Evolutionary conservation across 257 asterid species (phyloP).

Genomic region (Phtheirospermum japonicum): DNA sequence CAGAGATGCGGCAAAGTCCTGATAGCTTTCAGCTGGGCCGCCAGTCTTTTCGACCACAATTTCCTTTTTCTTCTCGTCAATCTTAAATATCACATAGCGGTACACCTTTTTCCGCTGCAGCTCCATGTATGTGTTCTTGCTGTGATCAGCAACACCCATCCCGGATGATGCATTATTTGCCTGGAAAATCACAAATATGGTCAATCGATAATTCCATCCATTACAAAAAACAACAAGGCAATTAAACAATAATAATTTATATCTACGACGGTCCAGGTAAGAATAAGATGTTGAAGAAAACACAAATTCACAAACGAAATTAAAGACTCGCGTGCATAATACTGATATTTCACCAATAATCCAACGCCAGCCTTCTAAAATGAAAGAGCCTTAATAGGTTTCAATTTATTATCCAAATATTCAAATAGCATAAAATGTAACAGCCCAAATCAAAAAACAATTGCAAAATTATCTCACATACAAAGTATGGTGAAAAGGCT

Average conservation of each 20-base stretch:
- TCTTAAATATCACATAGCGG: constrained; percentile 61
- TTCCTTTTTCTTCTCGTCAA: constrained; percentile 62
- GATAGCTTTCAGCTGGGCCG: constrained; percentile 52
- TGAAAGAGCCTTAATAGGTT: too few relatives aligned
- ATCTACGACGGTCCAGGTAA: constrained; percentile 5
- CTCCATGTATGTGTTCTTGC: constrained; percentile 57
- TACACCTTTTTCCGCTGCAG: constrained; percentile 56
- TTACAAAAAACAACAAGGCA: background rate
- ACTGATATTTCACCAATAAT: background rate
- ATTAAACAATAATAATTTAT: background rate
- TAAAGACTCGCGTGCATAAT: background rate
- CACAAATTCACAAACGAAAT: background rate
- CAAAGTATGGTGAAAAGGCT: too few relatives aligned
- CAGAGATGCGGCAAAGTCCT: constrained; percentile 53
- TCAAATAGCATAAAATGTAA: too few relatives aligned
- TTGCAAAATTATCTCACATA: too few relatives aligned
- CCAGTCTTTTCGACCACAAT: constrained; percentile 74
- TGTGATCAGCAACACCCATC: constrained; percentile 65
- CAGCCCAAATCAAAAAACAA: background rate
- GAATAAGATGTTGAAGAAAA: background rate
- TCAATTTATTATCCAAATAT: too few relatives aligned
- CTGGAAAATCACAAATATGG: constrained; percentile 28
- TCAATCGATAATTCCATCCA: constrained; percentile 4
- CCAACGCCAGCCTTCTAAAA: too few relatives aligned
- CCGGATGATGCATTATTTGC: constrained; percentile 58